Evolutionary conservation across 306 rosid genomes (phyloP).

Genomic region (Leucaena leucocephala): DNA sequence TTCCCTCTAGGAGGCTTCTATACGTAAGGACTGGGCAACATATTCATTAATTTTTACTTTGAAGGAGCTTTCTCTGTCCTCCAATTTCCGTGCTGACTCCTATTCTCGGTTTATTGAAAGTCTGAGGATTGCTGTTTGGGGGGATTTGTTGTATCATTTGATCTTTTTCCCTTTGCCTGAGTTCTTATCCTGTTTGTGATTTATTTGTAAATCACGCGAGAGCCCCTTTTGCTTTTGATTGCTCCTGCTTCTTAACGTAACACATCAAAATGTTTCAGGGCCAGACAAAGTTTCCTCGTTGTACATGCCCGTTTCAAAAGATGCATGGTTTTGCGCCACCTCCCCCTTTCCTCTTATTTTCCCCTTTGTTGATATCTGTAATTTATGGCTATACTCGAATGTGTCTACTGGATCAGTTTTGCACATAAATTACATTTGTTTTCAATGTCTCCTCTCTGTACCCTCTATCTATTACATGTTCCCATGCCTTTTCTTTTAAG

Average conservation of each 20-base stretch:
- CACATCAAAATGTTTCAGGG: constrained; percentile 32
- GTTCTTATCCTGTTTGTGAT: constrained; percentile 50
- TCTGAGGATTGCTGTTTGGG: constrained; percentile 11
- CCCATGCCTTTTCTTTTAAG: not conserved
- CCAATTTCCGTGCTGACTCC: constrained; percentile 23
- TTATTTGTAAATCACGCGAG: constrained; percentile 59
- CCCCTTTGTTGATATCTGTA: constrained; percentile 23
- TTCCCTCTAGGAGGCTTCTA: constrained; percentile 83
- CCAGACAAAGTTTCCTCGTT: constrained; percentile 30
- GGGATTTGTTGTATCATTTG: constrained; percentile 36
- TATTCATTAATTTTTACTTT: constrained; percentile 41
- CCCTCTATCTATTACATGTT: not conserved
- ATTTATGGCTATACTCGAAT: constrained; percentile 12
- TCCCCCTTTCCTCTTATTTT: not conserved
- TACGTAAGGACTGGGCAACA: constrained; percentile 54
- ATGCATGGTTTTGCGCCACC: constrained; percentile 10
- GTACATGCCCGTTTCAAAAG: constrained; percentile 42
- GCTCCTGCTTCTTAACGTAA: constrained; percentile 52
- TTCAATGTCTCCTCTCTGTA: not conserved
- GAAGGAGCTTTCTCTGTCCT: constrained; percentile 38
- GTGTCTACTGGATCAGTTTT: constrained; percentile 25
- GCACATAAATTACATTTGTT: constrained; percentile 34
- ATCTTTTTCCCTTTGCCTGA: constrained; percentile 51
- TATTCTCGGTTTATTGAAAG: constrained; percentile 25
- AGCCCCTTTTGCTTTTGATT: constrained; percentile 45